Evolutionary conservation across 2,329 filamentous ascomycete species (phyloP).

Genomic region (Colletotrichum agaves): DNA sequence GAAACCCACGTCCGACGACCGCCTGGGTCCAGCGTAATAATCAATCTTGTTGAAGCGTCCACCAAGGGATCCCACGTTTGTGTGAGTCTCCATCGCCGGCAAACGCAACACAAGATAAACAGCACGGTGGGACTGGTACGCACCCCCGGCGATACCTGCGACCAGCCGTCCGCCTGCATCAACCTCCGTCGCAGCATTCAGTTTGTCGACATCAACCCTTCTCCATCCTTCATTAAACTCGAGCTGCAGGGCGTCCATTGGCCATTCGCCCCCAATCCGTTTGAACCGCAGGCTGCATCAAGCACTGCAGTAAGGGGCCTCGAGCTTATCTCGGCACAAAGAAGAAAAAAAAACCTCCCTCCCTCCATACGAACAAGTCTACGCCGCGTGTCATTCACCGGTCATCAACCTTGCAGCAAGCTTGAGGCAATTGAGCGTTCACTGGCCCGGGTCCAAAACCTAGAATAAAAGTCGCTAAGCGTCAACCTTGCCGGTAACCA

Average conservation of each 20-base stretch:
- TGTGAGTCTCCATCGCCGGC: neutral
- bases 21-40: neutral
- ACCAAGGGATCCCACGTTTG: constrained; percentile 12
- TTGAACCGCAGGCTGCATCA: constrained; percentile 25
- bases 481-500: neutral
- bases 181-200: constrained; percentile 10
- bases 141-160: constrained; percentile 2
- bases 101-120: neutral
- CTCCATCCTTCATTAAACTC: constrained; percentile 36
- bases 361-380: neutral
- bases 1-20: constrained; percentile 14
- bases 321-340: constrained; percentile 21
- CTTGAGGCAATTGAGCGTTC: neutral
- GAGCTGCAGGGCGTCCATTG: constrained; percentile 18
- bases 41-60: neutral
- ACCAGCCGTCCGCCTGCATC: constrained; percentile 10
- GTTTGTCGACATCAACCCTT: neutral
- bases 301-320: constrained; percentile 15
- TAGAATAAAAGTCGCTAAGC: constrained; percentile 31
- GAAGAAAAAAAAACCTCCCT: neutral
- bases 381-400: neutral
- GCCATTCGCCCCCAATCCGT: constrained; percentile 20
- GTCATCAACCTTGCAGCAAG: constrained; percentile 15
- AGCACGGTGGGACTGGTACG: neutral
- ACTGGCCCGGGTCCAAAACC: constrained; percentile 14